Conservation (phyloP, 495 filamentous ascomycete genomes). For the Bacidia rubella region DNA sequence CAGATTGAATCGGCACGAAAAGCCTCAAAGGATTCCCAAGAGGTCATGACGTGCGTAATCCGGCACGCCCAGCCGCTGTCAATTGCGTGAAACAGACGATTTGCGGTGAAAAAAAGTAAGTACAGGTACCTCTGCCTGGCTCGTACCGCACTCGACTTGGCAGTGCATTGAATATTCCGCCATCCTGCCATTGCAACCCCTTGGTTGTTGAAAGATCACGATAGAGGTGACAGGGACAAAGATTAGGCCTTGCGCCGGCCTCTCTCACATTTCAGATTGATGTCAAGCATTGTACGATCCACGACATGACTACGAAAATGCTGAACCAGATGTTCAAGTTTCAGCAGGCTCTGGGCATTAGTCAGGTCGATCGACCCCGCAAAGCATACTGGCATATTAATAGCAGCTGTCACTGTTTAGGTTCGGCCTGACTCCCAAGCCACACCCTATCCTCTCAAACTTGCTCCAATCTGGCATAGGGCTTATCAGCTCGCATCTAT, state of each 20-base stretch:
- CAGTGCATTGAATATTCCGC: background rate
- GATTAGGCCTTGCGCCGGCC: too few relatives aligned
- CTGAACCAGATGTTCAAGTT: too few relatives aligned
- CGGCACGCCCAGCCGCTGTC: background rate
- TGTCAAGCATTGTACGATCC: too few relatives aligned
- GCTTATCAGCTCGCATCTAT: too few relatives aligned
- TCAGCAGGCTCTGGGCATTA: too few relatives aligned
- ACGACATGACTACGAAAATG: too few relatives aligned
- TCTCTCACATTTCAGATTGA: too few relatives aligned
- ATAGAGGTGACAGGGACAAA: background rate
- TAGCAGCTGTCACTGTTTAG: background rate
- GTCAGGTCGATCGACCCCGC: too few relatives aligned
- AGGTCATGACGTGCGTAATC: too few relatives aligned
- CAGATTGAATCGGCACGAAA: too few relatives aligned
- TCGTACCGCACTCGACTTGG: background rate
- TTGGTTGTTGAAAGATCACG: background rate
- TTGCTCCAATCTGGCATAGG: too few relatives aligned
- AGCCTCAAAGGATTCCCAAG: too few relatives aligned
- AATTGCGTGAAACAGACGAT: background rate
- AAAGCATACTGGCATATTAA: background rate
- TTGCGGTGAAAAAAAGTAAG: background rate
- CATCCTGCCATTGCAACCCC: background rate
- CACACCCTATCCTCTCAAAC: background rate
- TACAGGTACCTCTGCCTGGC: background rate
- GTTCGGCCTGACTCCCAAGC: background rate